These are phyloP conservation scores for Alternaria sp. DNA, from an alignment of 2,329 filamentous ascomycete genomes.

Conservation along the genomic window DNA sequence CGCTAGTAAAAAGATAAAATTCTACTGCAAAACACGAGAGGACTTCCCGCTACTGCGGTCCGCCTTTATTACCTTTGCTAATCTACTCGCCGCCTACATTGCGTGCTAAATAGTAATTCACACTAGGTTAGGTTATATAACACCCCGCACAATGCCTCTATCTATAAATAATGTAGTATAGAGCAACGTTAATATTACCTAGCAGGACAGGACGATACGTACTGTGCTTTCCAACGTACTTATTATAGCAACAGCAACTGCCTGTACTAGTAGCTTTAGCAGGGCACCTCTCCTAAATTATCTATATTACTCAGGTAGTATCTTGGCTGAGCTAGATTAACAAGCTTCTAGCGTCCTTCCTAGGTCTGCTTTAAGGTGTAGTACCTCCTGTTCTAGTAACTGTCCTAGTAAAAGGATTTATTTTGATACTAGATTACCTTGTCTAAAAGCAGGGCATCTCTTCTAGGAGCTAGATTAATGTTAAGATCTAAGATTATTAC, in stretches of 20 bases:
- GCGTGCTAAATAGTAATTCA: conserved; percentile 22
- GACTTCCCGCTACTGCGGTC: conserved; percentile 11
- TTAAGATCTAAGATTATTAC: conserved; percentile 26
- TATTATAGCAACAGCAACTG: conserved; percentile 6
- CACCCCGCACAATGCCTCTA: conserved; percentile 11
- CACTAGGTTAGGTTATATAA: conserved; percentile 17
- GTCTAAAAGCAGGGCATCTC: conserved; percentile 16
- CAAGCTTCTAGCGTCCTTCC: conserved; percentile 14
- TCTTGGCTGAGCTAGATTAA: conserved; percentile 18
- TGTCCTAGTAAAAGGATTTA: conserved; percentile 13
- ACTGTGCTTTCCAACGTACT: conserved; percentile 15
- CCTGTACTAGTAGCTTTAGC: conserved; percentile 18
- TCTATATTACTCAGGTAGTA: conserved; percentile 18
- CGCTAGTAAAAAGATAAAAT: conserved; percentile 13
- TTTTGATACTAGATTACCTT: conserved; percentile 8
- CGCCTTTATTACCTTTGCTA: conserved; percentile 21
- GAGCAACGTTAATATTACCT: conserved; percentile 22
- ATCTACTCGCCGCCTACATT: conserved; percentile 13
- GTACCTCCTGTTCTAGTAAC: conserved; percentile 11
- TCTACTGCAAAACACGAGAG: not conserved
- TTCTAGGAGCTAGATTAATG: conserved; percentile 14
- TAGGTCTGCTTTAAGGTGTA: conserved; percentile 20
- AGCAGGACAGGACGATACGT: conserved; percentile 15
- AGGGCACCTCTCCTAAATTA: conserved; percentile 21
- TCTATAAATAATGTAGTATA: conserved; percentile 16